A percentile compares a stretch with the other conserved stretches of the same genome.
These are phyloP conservation scores for Vicia sativa DNA, from an alignment of 306 rosid genomes.

Conservation along the genomic window DNA sequence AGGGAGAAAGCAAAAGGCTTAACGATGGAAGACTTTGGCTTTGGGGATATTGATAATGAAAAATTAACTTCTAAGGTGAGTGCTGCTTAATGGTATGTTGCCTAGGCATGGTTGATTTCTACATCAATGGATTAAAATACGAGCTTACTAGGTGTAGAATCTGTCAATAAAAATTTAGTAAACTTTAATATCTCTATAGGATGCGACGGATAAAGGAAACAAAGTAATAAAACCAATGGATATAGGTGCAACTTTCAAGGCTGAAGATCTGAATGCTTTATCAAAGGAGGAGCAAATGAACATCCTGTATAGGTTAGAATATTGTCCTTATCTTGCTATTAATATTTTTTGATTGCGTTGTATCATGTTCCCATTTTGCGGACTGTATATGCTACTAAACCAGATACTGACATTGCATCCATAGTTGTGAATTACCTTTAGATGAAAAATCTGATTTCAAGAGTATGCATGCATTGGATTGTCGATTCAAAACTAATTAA, in stretches of 20 bases:
- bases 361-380: neutral
- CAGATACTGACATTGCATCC: constrained; percentile 17
- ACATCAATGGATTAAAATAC: constrained; percentile 25
- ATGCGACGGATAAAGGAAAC: constrained; percentile 55
- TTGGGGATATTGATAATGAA: constrained; percentile 52
- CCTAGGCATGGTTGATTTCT: constrained; percentile 23
- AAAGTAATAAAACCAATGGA: constrained; percentile 39
- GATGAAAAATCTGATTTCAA: constrained; percentile 8
- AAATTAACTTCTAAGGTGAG: constrained; percentile 64
- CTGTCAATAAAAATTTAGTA: constrained; percentile 21
- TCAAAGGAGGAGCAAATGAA: constrained; percentile 82
- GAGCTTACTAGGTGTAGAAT: constrained; percentile 23
- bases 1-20: constrained; percentile 57
- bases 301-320: constrained; percentile 55
- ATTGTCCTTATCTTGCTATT: constrained; percentile 14
- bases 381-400: constrained; percentile 2
- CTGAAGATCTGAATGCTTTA: constrained; percentile 69
- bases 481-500: neutral
- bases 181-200: constrained; percentile 51
- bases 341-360: constrained; percentile 3
- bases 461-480: neutral
- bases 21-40: constrained; percentile 71
- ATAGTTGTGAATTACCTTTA: neutral
- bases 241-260: constrained; percentile 43
- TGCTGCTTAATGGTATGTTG: constrained; percentile 9